phyloP scores from a whole-genome alignment of 371 early-diverging fungal genomes.

The Saksenaea oblongispora region DNA sequence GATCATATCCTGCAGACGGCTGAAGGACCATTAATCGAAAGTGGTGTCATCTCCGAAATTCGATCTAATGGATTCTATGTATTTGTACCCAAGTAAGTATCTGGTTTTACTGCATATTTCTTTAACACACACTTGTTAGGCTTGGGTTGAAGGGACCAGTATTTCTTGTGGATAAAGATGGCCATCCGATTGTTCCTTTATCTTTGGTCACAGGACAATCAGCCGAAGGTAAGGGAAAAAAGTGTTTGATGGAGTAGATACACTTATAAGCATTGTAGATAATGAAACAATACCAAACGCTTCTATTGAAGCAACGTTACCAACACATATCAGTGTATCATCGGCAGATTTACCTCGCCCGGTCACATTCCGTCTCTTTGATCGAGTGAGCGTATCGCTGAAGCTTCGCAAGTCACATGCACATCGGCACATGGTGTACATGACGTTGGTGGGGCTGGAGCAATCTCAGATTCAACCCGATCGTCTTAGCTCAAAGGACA shows the following conservation, averaged over 20 bases:
- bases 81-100: conserved; percentile 61
- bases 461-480: conserved; percentile 14
- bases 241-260: background rate
- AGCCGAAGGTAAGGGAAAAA: conserved; percentile 26
- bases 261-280: conserved; percentile 5
- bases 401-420: conserved; percentile 60
- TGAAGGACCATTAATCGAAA: conserved; percentile 51
- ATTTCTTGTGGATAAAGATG: conserved; percentile 62
- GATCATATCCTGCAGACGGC: conserved; percentile 17
- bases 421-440: conserved; percentile 63
- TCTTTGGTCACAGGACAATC: conserved; percentile 58
- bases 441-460: conserved; percentile 57
- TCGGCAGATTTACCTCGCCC: conserved; percentile 34
- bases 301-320: conserved; percentile 14
- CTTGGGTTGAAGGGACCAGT: conserved; percentile 74
- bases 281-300: conserved; percentile 34
- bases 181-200: conserved; percentile 53
- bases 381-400: conserved; percentile 60
- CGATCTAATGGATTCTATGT: conserved; percentile 74
- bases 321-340: conserved; percentile 14
- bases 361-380: conserved; percentile 56
- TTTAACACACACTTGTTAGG: conserved; percentile 10
- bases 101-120: background rate
- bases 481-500: conserved; percentile 9
- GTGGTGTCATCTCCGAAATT: conserved; percentile 76